These are phyloP conservation scores for Ceratobasidium sp. DNA, from an alignment of 1,284 basidiomycete genomes.

Conservation along the genomic window DNA sequence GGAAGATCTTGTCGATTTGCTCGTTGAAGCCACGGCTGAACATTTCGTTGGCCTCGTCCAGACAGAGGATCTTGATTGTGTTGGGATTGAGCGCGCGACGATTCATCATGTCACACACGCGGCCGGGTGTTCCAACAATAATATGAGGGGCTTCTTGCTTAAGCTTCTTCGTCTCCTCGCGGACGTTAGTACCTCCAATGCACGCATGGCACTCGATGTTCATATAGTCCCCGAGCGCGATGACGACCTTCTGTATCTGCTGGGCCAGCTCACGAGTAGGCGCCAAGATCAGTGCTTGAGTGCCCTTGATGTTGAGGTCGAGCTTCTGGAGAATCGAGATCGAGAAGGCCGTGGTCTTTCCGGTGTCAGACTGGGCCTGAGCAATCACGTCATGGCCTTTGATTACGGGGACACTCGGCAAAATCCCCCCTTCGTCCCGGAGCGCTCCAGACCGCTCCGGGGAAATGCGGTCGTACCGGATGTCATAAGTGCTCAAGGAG, in stretches of 20 bases:
- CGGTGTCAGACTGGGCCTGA: constrained; percentile 63
- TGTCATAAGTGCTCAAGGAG: too few relatives aligned
- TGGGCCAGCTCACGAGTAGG: constrained; percentile 58
- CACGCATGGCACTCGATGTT: constrained; percentile 63
- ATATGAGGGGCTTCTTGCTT: constrained; percentile 60
- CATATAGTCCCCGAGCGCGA: constrained; percentile 61
- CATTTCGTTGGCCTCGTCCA: constrained; percentile 63
- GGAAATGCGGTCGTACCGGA: too few relatives aligned
- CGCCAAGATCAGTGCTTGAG: constrained; percentile 61
- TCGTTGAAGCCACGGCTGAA: constrained; percentile 63
- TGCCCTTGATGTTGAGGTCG: constrained; percentile 60
- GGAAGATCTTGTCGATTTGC: constrained; percentile 63
- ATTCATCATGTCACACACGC: constrained; percentile 64
- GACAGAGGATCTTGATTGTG: constrained; percentile 64
- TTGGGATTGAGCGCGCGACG: constrained; percentile 60
- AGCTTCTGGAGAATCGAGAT: constrained; percentile 53
- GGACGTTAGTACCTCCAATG: constrained; percentile 61
- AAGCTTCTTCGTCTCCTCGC: constrained; percentile 63
- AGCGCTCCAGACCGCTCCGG: too few relatives aligned
- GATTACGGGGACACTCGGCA: constrained; percentile 59
- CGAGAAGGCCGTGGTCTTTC: constrained; percentile 62
- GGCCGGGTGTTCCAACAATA: constrained; percentile 62
- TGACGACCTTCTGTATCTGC: constrained; percentile 61
- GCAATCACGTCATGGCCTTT: constrained; percentile 56
- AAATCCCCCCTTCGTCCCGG: too few relatives aligned